Evolutionary conservation across 176 grass and related monocot species (phyloP).

Genomic region (Secale cereale): DNA sequence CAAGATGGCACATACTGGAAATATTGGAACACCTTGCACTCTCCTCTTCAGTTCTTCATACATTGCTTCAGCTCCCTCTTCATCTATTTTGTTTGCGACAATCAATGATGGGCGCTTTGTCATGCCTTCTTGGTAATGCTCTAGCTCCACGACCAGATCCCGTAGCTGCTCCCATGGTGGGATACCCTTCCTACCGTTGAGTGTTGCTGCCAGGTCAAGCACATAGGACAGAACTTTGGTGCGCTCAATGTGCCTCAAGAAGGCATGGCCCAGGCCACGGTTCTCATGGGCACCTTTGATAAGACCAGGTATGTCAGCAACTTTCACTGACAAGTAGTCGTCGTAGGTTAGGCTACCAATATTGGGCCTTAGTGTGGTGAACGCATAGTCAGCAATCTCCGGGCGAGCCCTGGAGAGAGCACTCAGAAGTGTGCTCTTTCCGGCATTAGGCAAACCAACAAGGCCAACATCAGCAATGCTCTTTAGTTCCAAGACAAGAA

Average conservation of each 20-base stretch:
- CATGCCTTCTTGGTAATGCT: constrained; percentile 76
- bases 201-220: constrained; percentile 59
- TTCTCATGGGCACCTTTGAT: constrained; percentile 86
- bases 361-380: constrained; percentile 73
- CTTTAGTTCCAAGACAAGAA: constrained; percentile 83
- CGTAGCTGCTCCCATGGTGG: constrained; percentile 76
- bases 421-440: constrained; percentile 80
- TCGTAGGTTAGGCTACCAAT: constrained; percentile 76
- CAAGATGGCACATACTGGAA: constrained; percentile 80
- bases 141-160: constrained; percentile 66
- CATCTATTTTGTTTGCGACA: constrained; percentile 86
- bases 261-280: constrained; percentile 81
- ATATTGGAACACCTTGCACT: constrained; percentile 63
- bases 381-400: constrained; percentile 69
- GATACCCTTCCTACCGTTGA: constrained; percentile 59
- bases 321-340: constrained; percentile 69
- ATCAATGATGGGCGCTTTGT: constrained; percentile 65
- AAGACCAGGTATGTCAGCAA: constrained; percentile 85
- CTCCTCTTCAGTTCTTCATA: constrained; percentile 60
- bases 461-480: constrained; percentile 91
- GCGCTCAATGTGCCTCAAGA: constrained; percentile 90
- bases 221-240: constrained; percentile 82
- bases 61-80: constrained; percentile 57
- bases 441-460: constrained; percentile 81
- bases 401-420: constrained; percentile 75